Evolutionary conservation across 129 eudicot genomes (phyloP), one percentile per base, ranked within the genome.

Genomic region (Lactuca sativa): DNA sequence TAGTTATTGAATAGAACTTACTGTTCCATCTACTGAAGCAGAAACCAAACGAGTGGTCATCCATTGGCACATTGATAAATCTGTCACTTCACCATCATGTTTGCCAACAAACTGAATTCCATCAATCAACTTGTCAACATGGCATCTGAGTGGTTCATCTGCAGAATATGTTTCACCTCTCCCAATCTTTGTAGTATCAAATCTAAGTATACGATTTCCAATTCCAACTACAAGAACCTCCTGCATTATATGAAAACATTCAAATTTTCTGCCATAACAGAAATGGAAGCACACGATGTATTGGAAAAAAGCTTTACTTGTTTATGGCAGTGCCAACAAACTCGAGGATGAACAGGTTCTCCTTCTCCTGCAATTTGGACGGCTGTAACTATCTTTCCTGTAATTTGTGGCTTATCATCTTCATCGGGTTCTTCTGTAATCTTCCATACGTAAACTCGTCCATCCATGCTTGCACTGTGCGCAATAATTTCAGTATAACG

Each of bases 61-160:
- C 99, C 99, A 95, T 66, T 95, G 99, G 72, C 99, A 90, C 97
- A 95, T 95, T 36, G 99, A 95, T 63, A 95, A 64, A 78, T 90
- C 99, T n/a, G 97, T 90, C 67, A 95, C 97, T 80, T 90, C 99
- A 49, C 97, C 99, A 69, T 90, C 99, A 67, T 95, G 99, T 64
- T 76, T 90, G 60, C 99, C 99, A 85, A 90, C 91, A 80, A 90
- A 84, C 82, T 90, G 97, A 51, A 95, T 82, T 43, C 99, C 99
- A 72, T 95, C 84, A 73, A 90, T 82, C 74, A 95, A 70, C 73
- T 87, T 90, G 41, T 84, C 93, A 60, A 95, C 74, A 65, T 89
- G 73, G 62, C 93, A 90, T 51, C 47, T 81, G 44, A 95, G 87
- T 54, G 99, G 99, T 66, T 82, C 97, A 65, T 90, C 97, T 9